Conservation (phyloP, 208 protist species). For the Leishmania aethiopica region DNA sequence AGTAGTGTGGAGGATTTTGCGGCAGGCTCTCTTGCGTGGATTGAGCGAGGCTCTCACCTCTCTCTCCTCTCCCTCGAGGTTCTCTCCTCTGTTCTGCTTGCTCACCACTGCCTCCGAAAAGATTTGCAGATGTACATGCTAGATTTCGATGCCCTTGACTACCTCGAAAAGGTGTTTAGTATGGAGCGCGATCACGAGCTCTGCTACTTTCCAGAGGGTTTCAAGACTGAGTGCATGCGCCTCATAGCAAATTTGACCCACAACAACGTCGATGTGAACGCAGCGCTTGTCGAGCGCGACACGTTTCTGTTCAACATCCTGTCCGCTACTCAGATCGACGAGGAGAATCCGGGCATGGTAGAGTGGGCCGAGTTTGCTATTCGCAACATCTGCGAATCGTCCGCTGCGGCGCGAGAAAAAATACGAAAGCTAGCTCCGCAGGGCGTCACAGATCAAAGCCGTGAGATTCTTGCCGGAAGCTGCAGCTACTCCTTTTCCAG, state of each 20-base stretch:
- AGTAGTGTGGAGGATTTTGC: conserved; percentile 86
- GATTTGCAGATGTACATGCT: conserved; percentile 69
- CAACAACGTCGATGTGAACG: conserved; percentile 44
- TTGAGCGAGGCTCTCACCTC: conserved; percentile 69
- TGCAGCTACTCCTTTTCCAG: conserved; percentile 44
- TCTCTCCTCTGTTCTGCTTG: conserved; percentile 56
- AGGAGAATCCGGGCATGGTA: conserved; percentile 88
- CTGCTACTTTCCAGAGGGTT: conserved; percentile 75
- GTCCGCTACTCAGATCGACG: conserved; percentile 77
- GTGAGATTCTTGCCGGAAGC: conserved; percentile 44
- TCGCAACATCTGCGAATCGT: conserved; percentile 77
- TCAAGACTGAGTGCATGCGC: conserved; percentile 74
- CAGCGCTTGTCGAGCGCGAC: conserved; percentile 42
- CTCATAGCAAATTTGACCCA: conserved; percentile 77
- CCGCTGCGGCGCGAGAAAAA: conserved; percentile 53
- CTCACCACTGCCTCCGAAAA: conserved; percentile 41
- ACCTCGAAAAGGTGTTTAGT: conserved; percentile 59
- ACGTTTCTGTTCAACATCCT: conserved; percentile 61
- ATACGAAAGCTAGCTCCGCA: conserved; percentile 59
- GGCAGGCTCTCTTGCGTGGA: conserved; percentile 73
- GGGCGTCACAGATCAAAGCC: conserved; percentile 51
- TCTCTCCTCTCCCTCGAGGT: conserved; percentile 61
- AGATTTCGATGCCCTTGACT: conserved; percentile 47
- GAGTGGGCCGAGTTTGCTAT: conserved; percentile 91
- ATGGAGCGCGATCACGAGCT: conserved; percentile 79